Evolutionary conservation across 1,284 basidiomycete species (phyloP), one percentile per base, ranked within the genome.

Genomic region (Trichosporon sp.): DNA sequence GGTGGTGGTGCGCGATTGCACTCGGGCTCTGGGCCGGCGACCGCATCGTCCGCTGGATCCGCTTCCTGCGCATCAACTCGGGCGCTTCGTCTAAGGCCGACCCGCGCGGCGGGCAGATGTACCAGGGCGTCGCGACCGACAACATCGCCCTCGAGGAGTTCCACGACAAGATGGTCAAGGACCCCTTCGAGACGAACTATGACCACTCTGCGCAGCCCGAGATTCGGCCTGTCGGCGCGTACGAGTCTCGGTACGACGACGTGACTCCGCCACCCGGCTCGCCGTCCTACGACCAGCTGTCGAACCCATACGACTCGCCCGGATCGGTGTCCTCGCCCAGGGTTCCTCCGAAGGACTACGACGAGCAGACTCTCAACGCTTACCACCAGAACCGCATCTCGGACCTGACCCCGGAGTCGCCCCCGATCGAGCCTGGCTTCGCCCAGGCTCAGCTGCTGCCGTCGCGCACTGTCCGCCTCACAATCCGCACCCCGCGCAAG

Each of bases 381-480:
- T 60, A 60, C 29, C 56, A 60, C 56, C 27, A 60, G 56, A 18
- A 18, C 27, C 56, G 56, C 29, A 29, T 23, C 6, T 60, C 56
- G 27, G 12, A 60, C 27, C 2, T 31, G 3, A 60, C 29, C 2
- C 51, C 65, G 18, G 42, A 34, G 15, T 75, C 76, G 21, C 72
- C 74, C 0, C 67, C 75, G 5, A 78, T 84, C 13, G 82, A 81
- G 0, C 72, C 76, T 13, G 83, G 83, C 1, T 92, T 87, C 80
- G 91, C 89, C 0, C 88, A 91, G 66, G 90, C 89, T 1, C 91
- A 93, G 76, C 84, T 93, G 2, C 84, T 95, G 12, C 89, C 92
- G 0, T 93, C 92, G 2, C 86, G 88, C 18, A 92, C 90, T 2
- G 82, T 95, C 21, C 89, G 92, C 23, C 80, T 95, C 23, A 89